Conservation (phyloP, 108 stramenopile species). For the Skeletonema grethae region DNA sequence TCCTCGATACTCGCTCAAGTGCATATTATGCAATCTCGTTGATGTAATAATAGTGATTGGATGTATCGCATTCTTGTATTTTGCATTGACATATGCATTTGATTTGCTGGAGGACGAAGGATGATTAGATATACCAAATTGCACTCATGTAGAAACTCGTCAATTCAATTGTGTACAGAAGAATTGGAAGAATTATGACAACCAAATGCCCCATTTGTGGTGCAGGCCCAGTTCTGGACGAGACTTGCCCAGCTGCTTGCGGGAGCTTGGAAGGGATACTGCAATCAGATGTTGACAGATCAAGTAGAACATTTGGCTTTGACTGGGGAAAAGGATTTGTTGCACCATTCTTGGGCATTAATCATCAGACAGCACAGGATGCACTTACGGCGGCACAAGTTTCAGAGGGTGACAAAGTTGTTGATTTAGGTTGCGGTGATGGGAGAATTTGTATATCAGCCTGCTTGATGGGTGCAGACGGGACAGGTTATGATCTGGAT, state of each 20-base stretch:
- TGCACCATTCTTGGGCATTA: background rate
- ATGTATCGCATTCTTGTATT: background rate
- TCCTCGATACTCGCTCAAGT: background rate
- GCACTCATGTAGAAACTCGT: background rate
- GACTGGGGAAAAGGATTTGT: background rate
- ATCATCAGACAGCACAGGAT: background rate
- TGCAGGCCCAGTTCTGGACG: background rate
- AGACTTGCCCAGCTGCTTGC: background rate
- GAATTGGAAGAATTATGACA: background rate
- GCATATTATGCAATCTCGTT: background rate
- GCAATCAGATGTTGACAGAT: background rate
- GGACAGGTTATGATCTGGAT: background rate
- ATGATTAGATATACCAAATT: background rate
- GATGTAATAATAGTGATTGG: background rate
- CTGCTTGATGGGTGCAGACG: background rate
- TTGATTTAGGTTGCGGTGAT: constrained; percentile 3
- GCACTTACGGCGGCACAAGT: background rate
- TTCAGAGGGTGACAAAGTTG: background rate
- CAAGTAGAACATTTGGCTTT: constrained; percentile 1
- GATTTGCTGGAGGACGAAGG: background rate
- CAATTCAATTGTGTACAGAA: background rate
- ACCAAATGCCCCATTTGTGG: background rate
- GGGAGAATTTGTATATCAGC: background rate
- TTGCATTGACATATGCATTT: background rate
- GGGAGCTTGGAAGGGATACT: background rate